Percentiles rank a stretch among this genome's conserved stretches.
Conservation (phyloP, 1,139 yeast species). For the Scheffersomyces parashehatae region DNA sequence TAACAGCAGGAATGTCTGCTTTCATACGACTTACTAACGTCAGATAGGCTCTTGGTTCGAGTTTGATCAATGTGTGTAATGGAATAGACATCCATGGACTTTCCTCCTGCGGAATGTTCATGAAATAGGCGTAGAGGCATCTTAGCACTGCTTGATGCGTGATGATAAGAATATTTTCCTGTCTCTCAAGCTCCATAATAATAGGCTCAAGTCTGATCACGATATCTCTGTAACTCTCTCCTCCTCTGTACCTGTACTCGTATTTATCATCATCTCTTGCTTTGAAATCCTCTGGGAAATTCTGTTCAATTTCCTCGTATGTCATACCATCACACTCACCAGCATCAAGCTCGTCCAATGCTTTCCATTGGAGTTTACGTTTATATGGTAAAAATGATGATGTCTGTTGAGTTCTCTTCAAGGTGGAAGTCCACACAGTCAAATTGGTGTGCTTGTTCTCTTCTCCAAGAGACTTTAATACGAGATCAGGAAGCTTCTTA, state of each 20-base stretch:
- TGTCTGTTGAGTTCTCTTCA: constrained; percentile 90
- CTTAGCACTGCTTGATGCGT: constrained; percentile 98
- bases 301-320: constrained; percentile 72
- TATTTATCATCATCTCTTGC: constrained; percentile 96
- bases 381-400: constrained; percentile 81
- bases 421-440: constrained; percentile 96
- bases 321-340: constrained; percentile 98
- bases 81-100: constrained; percentile 99
- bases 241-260: constrained; percentile 94
- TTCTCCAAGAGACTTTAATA: constrained; percentile 67
- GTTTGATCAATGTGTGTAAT: constrained; percentile 85
- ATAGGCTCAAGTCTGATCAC: constrained; percentile 94
- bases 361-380: constrained; percentile 87
- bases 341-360: constrained; percentile 94
- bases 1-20: constrained; percentile 96
- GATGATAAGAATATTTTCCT: constrained; percentile 90
- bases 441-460: constrained; percentile 63
- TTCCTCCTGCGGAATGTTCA: constrained; percentile 97
- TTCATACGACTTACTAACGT: constrained; percentile 86
- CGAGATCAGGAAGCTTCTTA: constrained; percentile 75
- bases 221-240: constrained; percentile 94
- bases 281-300: constrained; percentile 90
- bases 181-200: constrained; percentile 96
- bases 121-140: constrained; percentile 94
- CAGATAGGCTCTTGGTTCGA: constrained; percentile 92